Percentiles rank a stretch among this genome's conserved stretches.
Conservation (phyloP, 2,329 filamentous ascomycete species). For the Xenoacremonium recifei region DNA sequence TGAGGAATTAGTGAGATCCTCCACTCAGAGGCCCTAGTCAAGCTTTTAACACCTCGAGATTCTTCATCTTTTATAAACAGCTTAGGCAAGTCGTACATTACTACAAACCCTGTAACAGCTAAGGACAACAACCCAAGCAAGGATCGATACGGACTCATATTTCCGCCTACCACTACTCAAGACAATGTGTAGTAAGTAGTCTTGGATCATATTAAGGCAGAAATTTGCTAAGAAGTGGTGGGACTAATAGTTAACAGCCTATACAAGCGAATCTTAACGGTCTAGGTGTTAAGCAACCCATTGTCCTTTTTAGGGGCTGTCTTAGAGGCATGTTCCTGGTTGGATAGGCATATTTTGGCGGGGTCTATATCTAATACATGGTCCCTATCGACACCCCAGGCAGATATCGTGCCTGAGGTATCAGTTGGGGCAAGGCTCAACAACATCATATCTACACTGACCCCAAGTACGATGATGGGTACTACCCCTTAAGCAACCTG, state of each 20-base stretch:
- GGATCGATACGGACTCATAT: slow-evolving; percentile 88
- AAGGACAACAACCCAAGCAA: slow-evolving; percentile 78
- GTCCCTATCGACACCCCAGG: slow-evolving; percentile 85
- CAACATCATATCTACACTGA: slow-evolving; percentile 95
- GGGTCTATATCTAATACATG: slow-evolving; percentile 76
- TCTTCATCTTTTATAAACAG: slow-evolving; percentile 89
- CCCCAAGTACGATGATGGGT: slow-evolving; percentile 97
- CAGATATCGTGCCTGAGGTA: slow-evolving; percentile 84
- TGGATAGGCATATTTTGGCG: slow-evolving; percentile 89
- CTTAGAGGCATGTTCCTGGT: slow-evolving; percentile 90
- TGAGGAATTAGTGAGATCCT: slow-evolving; percentile 86
- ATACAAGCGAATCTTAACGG: slow-evolving; percentile 78
- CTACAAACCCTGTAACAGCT: slow-evolving; percentile 83
- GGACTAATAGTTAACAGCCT: slow-evolving; percentile 57
- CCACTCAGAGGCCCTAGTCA: slow-evolving; percentile 76
- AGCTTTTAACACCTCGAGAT: slow-evolving; percentile 77
- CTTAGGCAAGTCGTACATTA: slow-evolving; percentile 80
- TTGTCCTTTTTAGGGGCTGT: slow-evolving; percentile 77
- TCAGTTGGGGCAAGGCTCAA: slow-evolving; percentile 87
- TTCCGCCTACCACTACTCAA: slow-evolving; percentile 89
- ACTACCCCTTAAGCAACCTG: slow-evolving; percentile 85
- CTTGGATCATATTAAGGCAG: too few relatives aligned
- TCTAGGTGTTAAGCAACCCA: slow-evolving; percentile 74
- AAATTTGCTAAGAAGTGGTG: slow-evolving; percentile 16
- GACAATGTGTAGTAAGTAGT: slow-evolving; percentile 84